These are phyloP conservation scores for Phytophthora litchii DNA, from an alignment of 352 stramenopile genomes.

Conservation along the genomic window DNA sequence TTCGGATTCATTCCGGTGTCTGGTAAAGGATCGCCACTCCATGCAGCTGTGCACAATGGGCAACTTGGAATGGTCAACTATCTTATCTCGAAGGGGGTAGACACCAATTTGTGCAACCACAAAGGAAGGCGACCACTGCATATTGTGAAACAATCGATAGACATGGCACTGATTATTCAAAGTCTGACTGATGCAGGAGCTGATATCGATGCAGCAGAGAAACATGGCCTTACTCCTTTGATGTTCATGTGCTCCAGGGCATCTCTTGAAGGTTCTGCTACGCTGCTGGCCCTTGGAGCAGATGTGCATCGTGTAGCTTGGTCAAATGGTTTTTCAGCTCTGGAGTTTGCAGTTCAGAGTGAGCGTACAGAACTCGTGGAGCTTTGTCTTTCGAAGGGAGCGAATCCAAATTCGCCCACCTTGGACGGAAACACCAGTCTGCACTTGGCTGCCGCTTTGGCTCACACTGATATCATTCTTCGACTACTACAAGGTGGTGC, in stretches of 20 bases:
- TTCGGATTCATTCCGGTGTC: constrained; percentile 70
- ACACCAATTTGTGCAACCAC: constrained; percentile 65
- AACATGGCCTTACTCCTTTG: constrained; percentile 73
- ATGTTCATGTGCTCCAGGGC: constrained; percentile 72
- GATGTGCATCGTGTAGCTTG: constrained; percentile 67
- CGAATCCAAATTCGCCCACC: constrained; percentile 64
- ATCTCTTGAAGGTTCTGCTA: constrained; percentile 74
- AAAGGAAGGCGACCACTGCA: constrained; percentile 73
- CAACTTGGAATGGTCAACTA: constrained; percentile 72
- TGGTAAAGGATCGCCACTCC: constrained; percentile 59
- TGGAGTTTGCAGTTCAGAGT: constrained; percentile 62
- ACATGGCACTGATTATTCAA: constrained; percentile 76
- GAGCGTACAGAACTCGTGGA: constrained; percentile 60
- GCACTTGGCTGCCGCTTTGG: constrained; percentile 60
- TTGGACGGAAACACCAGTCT: constrained; percentile 76
- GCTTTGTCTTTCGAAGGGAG: constrained; percentile 68
- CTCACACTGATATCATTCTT: constrained; percentile 56
- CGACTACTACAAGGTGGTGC: constrained; percentile 60
- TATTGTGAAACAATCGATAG: constrained; percentile 51
- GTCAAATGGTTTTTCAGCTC: constrained; percentile 74
- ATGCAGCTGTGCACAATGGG: constrained; percentile 65
- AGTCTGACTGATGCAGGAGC: constrained; percentile 58
- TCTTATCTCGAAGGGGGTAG: constrained; percentile 51
- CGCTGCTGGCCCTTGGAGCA: constrained; percentile 74
- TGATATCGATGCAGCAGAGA: constrained; percentile 65